These are phyloP conservation scores for Mortierella hygrophila DNA, from an alignment of 192 early-diverging fungal species.

Conservation along the genomic window DNA sequence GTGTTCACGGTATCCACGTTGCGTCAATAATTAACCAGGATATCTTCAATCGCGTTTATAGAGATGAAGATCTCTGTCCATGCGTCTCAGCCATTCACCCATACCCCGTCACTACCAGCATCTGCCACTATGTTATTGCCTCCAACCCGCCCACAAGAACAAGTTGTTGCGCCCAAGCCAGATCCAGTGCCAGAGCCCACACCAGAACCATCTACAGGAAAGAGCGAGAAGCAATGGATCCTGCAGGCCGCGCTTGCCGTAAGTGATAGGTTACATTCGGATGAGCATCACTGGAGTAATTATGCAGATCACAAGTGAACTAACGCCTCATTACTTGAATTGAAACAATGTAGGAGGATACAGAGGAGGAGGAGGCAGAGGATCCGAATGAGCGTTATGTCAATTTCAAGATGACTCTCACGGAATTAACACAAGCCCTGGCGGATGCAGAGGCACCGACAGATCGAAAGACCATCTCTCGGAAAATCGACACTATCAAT, in stretches of 20 bases:
- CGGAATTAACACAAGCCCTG: conserved; percentile 15
- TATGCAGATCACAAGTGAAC: background rate
- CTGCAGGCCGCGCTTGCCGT: conserved; percentile 48
- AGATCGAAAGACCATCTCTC: conserved; percentile 27
- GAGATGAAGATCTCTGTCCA: conserved; percentile 53
- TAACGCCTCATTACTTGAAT: background rate
- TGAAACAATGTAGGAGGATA: conserved; percentile 26
- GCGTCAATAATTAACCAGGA: background rate
- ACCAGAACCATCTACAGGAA: background rate
- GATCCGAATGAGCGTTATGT: conserved; percentile 49
- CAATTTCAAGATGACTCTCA: conserved; percentile 30
- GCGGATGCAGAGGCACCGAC: conserved; percentile 9
- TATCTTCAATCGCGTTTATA: conserved; percentile 1
- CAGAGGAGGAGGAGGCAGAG: conserved; percentile 50
- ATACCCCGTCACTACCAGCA: conserved; percentile 42
- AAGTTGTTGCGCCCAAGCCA: background rate
- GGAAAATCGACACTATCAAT: conserved; percentile 45
- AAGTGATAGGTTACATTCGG: background rate
- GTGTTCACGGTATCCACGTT: background rate
- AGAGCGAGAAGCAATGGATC: conserved; percentile 50
- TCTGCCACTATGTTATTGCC: conserved; percentile 9
- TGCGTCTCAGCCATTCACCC: conserved; percentile 25
- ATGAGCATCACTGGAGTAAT: background rate
- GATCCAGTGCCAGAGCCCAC: background rate
- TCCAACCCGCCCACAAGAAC: background rate